Evolutionary conservation across 2,329 filamentous ascomycete genomes (phyloP).

Genomic region (Parastagonospora avenae): DNA sequence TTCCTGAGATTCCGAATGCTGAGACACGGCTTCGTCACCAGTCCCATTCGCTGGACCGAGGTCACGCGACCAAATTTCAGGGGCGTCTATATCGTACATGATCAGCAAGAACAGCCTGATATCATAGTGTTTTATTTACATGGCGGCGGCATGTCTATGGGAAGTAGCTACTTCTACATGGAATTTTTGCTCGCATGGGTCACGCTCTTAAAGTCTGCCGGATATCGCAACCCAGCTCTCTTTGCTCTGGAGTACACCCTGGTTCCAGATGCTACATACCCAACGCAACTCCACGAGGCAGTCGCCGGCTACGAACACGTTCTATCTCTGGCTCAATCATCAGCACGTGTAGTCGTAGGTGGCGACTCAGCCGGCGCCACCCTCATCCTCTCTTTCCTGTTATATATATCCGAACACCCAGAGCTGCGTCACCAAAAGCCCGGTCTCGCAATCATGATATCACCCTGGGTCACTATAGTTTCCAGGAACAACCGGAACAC

Average conservation of each 20-base stretch:
- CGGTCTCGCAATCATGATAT: constrained; percentile 73
- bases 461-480: constrained; percentile 78
- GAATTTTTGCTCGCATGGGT: constrained; percentile 81
- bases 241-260: constrained; percentile 82
- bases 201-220: constrained; percentile 65
- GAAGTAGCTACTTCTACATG: constrained; percentile 78
- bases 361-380: constrained; percentile 83
- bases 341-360: constrained; percentile 69
- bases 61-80: constrained; percentile 59
- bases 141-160: constrained; percentile 84
- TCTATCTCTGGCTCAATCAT: constrained; percentile 61
- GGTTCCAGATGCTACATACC: constrained; percentile 75
- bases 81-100: constrained; percentile 72
- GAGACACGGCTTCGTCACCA: constrained; percentile 68
- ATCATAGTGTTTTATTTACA: constrained; percentile 83
- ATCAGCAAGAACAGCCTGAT: constrained; percentile 68
- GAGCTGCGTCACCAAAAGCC: constrained; percentile 55
- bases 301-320: constrained; percentile 74
- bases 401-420: constrained; percentile 64
- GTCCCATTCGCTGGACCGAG: constrained; percentile 69
- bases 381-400: constrained; percentile 72
- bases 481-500: constrained; percentile 72
- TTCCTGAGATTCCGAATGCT: constrained; percentile 78
- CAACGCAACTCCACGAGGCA: constrained; percentile 73
- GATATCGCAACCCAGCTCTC: constrained; percentile 76